A percentile compares a stretch with the other conserved stretches of the same genome.
These are phyloP conservation scores for Fusarium sublunatum DNA, from an alignment of 2,329 filamentous ascomycete species.

Conservation along the genomic window DNA sequence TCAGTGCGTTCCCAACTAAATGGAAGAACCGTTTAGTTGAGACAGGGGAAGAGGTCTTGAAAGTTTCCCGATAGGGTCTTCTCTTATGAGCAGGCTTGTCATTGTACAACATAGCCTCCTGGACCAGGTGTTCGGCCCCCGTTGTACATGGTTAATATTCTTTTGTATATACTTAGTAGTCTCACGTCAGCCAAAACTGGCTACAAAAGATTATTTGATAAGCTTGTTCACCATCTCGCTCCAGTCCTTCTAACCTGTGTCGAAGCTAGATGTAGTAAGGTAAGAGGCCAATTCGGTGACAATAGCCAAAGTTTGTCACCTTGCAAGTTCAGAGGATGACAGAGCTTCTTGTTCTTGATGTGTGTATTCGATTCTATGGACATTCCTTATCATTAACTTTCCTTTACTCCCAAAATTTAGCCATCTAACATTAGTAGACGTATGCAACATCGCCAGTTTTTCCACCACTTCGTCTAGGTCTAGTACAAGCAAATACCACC, in stretches of 20 bases:
- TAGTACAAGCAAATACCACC: constrained; percentile 71
- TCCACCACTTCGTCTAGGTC: background rate
- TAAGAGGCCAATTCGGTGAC: background rate
- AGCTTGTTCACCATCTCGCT: constrained; percentile 14
- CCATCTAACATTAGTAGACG: background rate
- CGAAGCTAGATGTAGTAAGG: background rate
- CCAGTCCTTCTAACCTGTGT: constrained; percentile 3
- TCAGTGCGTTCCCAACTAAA: constrained; percentile 43
- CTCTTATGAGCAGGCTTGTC: constrained; percentile 19
- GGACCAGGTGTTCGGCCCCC: constrained; percentile 30
- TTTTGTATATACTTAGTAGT: constrained; percentile 40
- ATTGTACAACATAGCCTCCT: constrained; percentile 24
- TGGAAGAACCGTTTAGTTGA: constrained; percentile 13
- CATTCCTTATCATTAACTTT: constrained; percentile 5
- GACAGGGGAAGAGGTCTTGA: background rate
- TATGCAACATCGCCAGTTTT: background rate
- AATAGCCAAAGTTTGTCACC: constrained; percentile 11
- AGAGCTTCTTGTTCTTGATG: background rate
- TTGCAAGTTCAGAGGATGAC: background rate
- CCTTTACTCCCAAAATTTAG: constrained; percentile 1
- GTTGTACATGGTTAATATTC: constrained; percentile 34
- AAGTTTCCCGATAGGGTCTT: constrained; percentile 5
- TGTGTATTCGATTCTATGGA: background rate
- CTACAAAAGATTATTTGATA: constrained; percentile 25
- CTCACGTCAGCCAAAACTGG: constrained; percentile 17